phyloP scores from a whole-genome alignment of 1,139 yeast species.

The Yamadazyma epiphylla region DNA sequence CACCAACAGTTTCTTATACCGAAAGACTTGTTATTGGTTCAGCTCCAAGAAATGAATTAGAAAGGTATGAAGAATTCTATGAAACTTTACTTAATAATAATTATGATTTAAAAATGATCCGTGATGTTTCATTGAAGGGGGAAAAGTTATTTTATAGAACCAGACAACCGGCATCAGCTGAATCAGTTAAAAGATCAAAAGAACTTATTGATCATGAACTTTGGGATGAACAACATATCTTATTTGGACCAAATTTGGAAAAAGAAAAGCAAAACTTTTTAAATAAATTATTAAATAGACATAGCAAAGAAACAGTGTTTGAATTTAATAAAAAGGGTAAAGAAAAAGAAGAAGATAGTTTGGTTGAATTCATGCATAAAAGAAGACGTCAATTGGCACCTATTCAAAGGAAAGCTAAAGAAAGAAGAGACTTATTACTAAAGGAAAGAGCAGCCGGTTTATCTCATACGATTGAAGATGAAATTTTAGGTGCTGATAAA shows the following conservation, averaged over 20 bases:
- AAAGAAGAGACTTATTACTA: slow-evolving; percentile 63
- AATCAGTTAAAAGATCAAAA: slow-evolving; percentile 79
- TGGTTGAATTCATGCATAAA: slow-evolving; percentile 79
- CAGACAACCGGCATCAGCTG: slow-evolving; percentile 80
- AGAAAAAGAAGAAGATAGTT: slow-evolving; percentile 54
- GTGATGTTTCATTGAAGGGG: slow-evolving; percentile 77
- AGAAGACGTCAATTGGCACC: slow-evolving; percentile 88
- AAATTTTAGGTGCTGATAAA: slow-evolving; percentile 50
- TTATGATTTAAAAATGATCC: slow-evolving; percentile 65
- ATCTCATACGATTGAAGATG: slow-evolving; percentile 70
- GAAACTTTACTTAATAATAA: slow-evolving; percentile 58
- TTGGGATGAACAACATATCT: slow-evolving; percentile 86
- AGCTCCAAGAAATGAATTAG: slow-evolving; percentile 69
- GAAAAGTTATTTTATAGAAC: slow-evolving; percentile 85
- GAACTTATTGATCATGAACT: slow-evolving; percentile 67
- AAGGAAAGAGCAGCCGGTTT: slow-evolving; percentile 77
- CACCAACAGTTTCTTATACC: slow-evolving; percentile 65
- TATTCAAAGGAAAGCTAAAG: slow-evolving; percentile 72
- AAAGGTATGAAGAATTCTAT: slow-evolving; percentile 68
- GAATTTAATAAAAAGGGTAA: slow-evolving; percentile 64
- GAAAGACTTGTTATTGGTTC: slow-evolving; percentile 81
- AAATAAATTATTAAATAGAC: slow-evolving; percentile 64
- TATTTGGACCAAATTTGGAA: slow-evolving; percentile 73
- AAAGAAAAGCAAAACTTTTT: slow-evolving; percentile 71
- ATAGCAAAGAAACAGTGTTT: slow-evolving; percentile 84